Percentiles rank a stretch among this genome's conserved stretches.
Evolutionary conservation across 176 grass and related monocot species (phyloP).

Genomic region (Juncus inflexus): DNA sequence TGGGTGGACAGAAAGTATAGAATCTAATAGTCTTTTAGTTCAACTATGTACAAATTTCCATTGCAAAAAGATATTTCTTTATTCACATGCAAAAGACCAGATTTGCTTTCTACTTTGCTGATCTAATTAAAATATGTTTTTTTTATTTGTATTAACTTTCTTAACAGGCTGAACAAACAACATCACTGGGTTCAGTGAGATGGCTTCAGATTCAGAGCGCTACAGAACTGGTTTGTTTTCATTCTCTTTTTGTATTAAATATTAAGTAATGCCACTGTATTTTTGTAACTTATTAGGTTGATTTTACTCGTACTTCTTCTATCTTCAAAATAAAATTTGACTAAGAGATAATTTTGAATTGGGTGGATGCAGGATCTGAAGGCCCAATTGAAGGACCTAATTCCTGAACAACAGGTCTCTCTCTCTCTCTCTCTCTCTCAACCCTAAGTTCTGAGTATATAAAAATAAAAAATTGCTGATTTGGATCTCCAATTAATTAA

Average conservation of each 20-base stretch:
- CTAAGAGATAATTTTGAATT: neutral
- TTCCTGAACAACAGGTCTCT: slow-evolving; percentile 94
- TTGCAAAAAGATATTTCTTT: too few species aligned
- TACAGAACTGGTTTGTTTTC: slow-evolving; percentile 60
- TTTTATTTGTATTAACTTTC: neutral
- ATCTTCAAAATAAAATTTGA: neutral
- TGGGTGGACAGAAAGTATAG: too few species aligned
- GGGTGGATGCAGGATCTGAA: slow-evolving; percentile 55
- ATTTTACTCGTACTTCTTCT: neutral
- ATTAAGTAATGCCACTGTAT: neutral
- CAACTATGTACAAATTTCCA: too few species aligned
- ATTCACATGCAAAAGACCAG: too few species aligned
- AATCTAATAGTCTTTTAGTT: too few species aligned
- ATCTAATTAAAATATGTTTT: neutral
- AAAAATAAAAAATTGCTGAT: too few species aligned
- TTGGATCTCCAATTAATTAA: too few species aligned
- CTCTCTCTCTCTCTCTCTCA: neutral
- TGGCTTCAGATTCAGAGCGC: slow-evolving; percentile 92
- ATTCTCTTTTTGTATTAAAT: neutral
- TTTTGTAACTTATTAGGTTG: neutral
- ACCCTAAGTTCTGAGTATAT: neutral
- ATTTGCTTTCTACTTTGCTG: too few species aligned
- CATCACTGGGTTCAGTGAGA: slow-evolving; percentile 69
- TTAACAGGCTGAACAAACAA: slow-evolving; percentile 64
- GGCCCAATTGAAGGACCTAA: slow-evolving; percentile 91